Base-by-base conservation (phyloP, 202 grass and related monocot genomes). In the Digitaria exilis region DNA sequence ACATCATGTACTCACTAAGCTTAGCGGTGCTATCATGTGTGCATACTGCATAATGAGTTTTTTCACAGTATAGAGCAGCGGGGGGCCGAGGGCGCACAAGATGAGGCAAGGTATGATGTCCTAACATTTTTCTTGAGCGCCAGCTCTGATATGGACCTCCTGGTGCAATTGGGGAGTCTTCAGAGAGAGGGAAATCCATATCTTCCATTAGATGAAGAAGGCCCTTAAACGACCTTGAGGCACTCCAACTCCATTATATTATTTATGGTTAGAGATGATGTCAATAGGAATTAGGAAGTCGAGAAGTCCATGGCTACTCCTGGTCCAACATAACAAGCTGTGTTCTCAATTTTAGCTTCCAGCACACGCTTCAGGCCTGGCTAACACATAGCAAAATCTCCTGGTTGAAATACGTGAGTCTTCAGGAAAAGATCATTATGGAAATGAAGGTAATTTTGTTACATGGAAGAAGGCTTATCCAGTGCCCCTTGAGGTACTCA, bases 261-360 rank as follows among this genome's bases (percentile, higher is more conserved):
- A 74, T 37, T 56, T 74, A 74, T 16, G 30, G 19, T 19, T 74
- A 74, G 2, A 13, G n/a, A 57, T 41, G 12, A 75, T 75, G 12
- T 75, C 70, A 75, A 75, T 75, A 5, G 31, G 21, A 39, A 75
- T 21, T 57, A 1, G 12, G 21, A 39, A 75, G 32, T 57, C 1
- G 12, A 57, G 34, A 67, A 75, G 49, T 35, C 4, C 21, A 24
- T 37, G 17, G 50, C 13, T 35, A 54, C 46, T 35, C 0, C 3
- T 55, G 64, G 64, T 56, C 7, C 56, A 82, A 62, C 35, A 45
- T 69, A 62, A 18, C 41, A 48, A 78, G 28, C 11, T 79, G n/a
- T 39, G 37, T 3, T 29, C 80, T 66, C 7, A 83, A 5, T 82
- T 81, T 43, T 63, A 54, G 24, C 14, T 25, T 32, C 60, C 18